A percentile compares a stretch with the other conserved stretches of the same genome.
These are phyloP conservation scores for Fusarium dimerum DNA, from an alignment of 2,329 filamentous ascomycete genomes.

Conservation along the genomic window DNA sequence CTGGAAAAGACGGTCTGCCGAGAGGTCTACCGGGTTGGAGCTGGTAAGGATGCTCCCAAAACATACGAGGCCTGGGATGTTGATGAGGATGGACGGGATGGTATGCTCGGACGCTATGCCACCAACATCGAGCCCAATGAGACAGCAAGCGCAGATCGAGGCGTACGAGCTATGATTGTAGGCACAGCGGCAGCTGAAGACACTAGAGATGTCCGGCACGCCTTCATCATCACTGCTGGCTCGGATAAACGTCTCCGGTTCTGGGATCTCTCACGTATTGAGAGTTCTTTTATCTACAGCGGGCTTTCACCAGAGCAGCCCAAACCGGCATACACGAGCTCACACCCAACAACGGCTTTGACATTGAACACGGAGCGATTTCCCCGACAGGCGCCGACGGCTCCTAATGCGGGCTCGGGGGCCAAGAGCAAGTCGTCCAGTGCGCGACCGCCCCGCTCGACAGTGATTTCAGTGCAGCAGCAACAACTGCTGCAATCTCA, in stretches of 20 bases:
- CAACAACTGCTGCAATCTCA: conserved; percentile 84
- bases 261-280: conserved; percentile 82
- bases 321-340: conserved; percentile 70
- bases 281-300: conserved; percentile 78
- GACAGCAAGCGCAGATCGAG: conserved; percentile 58
- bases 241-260: conserved; percentile 90
- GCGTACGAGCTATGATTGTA: conserved; percentile 74
- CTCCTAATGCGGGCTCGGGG: conserved; percentile 33
- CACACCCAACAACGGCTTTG: conserved; percentile 63
- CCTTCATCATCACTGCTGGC: conserved; percentile 84
- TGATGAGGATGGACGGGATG: conserved; percentile 84
- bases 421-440: conserved; percentile 32
- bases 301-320: conserved; percentile 71
- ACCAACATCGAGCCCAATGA: conserved; percentile 67
- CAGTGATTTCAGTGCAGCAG: conserved; percentile 85
- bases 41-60: conserved; percentile 60
- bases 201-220: conserved; percentile 71
- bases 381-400: conserved; percentile 40
- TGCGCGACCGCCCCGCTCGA: conserved; percentile 65
- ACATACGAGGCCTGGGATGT: conserved; percentile 84
- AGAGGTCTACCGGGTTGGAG: conserved; percentile 79
- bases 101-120: conserved; percentile 84
- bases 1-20: conserved; percentile 86
- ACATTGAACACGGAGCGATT: conserved; percentile 67
- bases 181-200: conserved; percentile 72